phyloP scores from a whole-genome alignment of 2,329 filamentous ascomycete genomes.

The Aspergillus aculeatus region DNA sequence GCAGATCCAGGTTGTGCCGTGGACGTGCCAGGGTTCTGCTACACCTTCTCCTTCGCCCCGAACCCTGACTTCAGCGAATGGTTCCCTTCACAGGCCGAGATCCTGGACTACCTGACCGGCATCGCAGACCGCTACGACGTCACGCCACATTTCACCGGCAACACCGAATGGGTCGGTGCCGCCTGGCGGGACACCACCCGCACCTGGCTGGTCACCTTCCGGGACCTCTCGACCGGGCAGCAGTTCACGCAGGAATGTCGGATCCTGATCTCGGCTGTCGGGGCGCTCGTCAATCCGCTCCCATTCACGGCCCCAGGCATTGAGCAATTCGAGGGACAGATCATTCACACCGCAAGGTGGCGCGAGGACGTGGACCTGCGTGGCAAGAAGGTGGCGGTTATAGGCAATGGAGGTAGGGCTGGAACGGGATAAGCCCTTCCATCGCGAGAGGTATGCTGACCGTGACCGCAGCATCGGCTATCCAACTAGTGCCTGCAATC shows the following conservation, averaged over 20 bases:
- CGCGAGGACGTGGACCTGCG: conserved; percentile 8
- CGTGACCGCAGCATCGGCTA: conserved; percentile 5
- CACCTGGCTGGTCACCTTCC: conserved; percentile 7
- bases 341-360: conserved; percentile 13
- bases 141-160: conserved; percentile 4
- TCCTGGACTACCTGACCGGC: conserved; percentile 2
- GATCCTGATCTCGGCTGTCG: conserved; percentile 11
- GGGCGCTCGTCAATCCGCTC: conserved; percentile 9
- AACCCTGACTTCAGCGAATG: conserved; percentile 9
- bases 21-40: conserved; percentile 13
- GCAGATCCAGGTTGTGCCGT: conserved; percentile 13
- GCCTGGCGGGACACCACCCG: conserved; percentile 5
- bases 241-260: conserved; percentile 10
- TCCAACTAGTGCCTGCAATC: conserved; percentile 10
- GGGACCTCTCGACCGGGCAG: background rate
- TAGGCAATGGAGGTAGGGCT: conserved; percentile 12
- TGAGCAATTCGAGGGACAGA: conserved; percentile 5
- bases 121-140: conserved; percentile 4
- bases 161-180: conserved; percentile 9
- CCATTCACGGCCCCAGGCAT: conserved; percentile 3
- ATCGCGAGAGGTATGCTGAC: background rate
- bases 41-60: conserved; percentile 13
- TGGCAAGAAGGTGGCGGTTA: conserved; percentile 11
- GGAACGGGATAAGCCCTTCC: too few species aligned
- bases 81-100: conserved; percentile 10